phyloP scores from a whole-genome alignment of 2,329 filamentous ascomycete genomes.

The Fusarium albosuccineum region DNA sequence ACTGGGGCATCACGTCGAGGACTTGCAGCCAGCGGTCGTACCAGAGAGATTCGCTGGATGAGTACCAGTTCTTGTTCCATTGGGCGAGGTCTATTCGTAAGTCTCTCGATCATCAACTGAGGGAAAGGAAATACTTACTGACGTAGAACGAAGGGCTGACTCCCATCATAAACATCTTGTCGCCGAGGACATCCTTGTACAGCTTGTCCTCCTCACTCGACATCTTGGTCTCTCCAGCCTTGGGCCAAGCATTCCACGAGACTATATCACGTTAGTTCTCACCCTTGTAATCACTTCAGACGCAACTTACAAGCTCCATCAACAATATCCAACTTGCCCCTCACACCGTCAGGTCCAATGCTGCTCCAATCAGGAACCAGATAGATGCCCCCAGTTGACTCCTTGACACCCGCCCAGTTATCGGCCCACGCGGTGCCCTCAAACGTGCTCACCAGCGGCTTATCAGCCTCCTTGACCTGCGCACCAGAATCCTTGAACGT shows the following conservation, averaged over 20 bases:
- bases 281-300: not conserved
- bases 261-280: constrained; percentile 41
- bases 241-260: constrained; percentile 57
- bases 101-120: not conserved
- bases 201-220: constrained; percentile 50
- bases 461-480: constrained; percentile 46
- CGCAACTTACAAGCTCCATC: constrained; percentile 43
- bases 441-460: constrained; percentile 65
- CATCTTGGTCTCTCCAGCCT: constrained; percentile 48
- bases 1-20: constrained; percentile 60
- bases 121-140: constrained; percentile 46
- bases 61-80: constrained; percentile 73
- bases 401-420: constrained; percentile 60
- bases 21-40: constrained; percentile 68
- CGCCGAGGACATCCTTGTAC: constrained; percentile 50
- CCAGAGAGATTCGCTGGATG: constrained; percentile 72
- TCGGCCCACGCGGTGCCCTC: constrained; percentile 58
- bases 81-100: constrained; percentile 58
- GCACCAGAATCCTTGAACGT: constrained; percentile 41
- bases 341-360: constrained; percentile 38
- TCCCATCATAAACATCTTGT: constrained; percentile 64
- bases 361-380: constrained; percentile 62
- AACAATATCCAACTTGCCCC: constrained; percentile 36
- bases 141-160: constrained; percentile 73
- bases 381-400: constrained; percentile 50